phyloP scores from a whole-genome alignment of 208 protist species.

The Vickermania ingenoplastis region DNA sequence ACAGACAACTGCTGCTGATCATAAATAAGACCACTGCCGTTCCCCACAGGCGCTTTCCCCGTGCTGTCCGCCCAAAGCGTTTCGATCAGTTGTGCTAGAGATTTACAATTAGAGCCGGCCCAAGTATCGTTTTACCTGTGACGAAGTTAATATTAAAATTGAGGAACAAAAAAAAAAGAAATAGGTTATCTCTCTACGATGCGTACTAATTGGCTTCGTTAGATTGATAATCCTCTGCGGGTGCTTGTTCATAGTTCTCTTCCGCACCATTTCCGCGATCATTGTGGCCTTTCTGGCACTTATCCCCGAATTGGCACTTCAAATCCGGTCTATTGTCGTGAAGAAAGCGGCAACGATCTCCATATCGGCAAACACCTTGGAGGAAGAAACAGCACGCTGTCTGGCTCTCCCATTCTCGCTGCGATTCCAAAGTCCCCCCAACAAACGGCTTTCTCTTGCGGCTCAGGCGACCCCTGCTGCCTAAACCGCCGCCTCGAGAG shows the following conservation, averaged over 20 bases:
- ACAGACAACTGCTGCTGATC: no score
- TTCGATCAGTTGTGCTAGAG: no score
- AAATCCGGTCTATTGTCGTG: slow-evolving; percentile 48
- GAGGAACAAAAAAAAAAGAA: not conserved
- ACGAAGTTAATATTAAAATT: not conserved
- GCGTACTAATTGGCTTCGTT: slow-evolving; percentile 1
- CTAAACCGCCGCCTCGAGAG: slow-evolving; percentile 38
- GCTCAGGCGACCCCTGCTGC: slow-evolving; percentile 22
- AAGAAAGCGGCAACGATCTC: slow-evolving; percentile 65
- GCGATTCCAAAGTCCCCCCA: slow-evolving; percentile 68
- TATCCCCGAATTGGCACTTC: slow-evolving; percentile 60
- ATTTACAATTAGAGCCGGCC: not conserved
- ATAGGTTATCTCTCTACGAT: not conserved
- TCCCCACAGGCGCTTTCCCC: no score
- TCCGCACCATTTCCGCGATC: slow-evolving; percentile 11
- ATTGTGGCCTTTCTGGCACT: slow-evolving; percentile 28
- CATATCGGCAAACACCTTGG: slow-evolving; percentile 76
- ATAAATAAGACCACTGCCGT: no score
- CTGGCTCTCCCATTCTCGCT: slow-evolving; percentile 60
- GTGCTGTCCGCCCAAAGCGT: no score
- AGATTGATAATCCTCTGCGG: slow-evolving; percentile 4
- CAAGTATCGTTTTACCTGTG: not conserved
- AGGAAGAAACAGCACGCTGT: slow-evolving; percentile 77
- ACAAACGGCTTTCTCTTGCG: slow-evolving; percentile 65
- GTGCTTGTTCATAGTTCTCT: not conserved